Base-by-base conservation (phyloP, 1,284 basidiomycete genomes). In the Cryptococcus deneoformans region DNA sequence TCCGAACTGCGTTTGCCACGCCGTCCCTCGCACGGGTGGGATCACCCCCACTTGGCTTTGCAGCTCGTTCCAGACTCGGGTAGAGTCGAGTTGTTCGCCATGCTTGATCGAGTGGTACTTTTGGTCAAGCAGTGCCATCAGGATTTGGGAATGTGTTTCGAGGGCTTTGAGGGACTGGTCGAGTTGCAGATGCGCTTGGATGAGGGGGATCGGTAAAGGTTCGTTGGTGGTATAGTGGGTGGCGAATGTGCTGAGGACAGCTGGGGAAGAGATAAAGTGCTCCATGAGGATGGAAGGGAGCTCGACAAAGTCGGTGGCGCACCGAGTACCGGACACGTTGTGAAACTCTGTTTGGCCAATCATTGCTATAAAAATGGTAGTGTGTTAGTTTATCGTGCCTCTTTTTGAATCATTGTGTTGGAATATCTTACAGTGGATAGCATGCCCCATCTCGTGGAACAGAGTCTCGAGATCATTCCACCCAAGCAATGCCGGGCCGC, bases 381-480 rank as follows among this genome's bases (percentile, higher is more conserved):
- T 20, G 20, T 20, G 43, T 45, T 45, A 45, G 43, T 24, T 45
- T 24, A 66, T 11, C 53, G 43, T 53, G 20, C 20, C 16, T 20
- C 20, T 20, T 20, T 20, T 52, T n/a, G 11, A 38, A 11, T 16
- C 29, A 24, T 38, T 16, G 37, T 39, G 49, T 4, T 1, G 5
- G 39, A 14, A 6, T 8, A 3, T 82, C 91, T 82, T 69, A 94
- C 93, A 98, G 72, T 99, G 95, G 84, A 99, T 92, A 2, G 95
- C 95, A 76, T 99, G 95, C 0, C 95, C 95, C 93, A 98, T 97
- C 78, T 99, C 95, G 69, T 99, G 95, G 78, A 95, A 97, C 16
- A 98, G 80, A 1, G 95, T 98, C 73, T 90, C 83, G 8, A 98
- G 90, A 69, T 98, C 93, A 68, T 90, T 87, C 94, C 94, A 98